A percentile compares a stretch with the other conserved stretches of the same genome.
phyloP scores from a whole-genome alignment of 2,329 filamentous ascomycete species.

The Cercospora sp. region DNA sequence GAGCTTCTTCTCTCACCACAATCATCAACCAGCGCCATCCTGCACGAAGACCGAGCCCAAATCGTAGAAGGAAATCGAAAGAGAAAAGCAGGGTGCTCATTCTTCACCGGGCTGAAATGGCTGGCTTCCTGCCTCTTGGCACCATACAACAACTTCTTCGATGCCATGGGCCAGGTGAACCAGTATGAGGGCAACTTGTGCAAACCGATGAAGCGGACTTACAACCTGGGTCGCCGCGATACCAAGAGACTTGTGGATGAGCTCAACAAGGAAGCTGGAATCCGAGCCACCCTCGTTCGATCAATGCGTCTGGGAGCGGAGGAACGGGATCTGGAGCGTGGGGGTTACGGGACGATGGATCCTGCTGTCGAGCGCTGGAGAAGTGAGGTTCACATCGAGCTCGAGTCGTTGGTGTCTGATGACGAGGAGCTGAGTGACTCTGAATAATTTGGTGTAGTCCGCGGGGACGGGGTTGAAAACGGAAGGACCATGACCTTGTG shows the following conservation, averaged over 20 bases:
- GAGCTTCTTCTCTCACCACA: not conserved
- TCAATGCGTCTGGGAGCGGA: not conserved
- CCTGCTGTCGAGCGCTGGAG: not conserved
- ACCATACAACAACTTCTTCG: not conserved
- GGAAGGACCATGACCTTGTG: not conserved
- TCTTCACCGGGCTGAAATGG: not conserved
- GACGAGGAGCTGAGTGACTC: not conserved
- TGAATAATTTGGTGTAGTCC: not conserved
- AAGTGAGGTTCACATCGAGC: not conserved
- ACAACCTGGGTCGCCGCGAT: not conserved
- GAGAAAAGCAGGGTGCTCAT: not conserved
- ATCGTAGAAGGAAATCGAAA: not conserved
- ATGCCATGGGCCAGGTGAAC: not conserved
- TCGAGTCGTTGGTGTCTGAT: not conserved
- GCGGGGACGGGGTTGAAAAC: not conserved
- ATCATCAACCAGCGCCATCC: not conserved
- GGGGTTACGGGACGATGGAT: not conserved
- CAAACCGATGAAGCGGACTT: not conserved
- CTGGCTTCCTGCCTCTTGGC: not conserved
- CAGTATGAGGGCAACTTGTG: not conserved
- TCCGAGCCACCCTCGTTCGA: not conserved
- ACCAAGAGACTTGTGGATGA: not conserved
- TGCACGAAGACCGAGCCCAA: not conserved
- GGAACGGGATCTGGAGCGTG: not conserved
- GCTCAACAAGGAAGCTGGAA: not conserved